phyloP scores from a whole-genome alignment of 1,284 basidiomycete genomes.

The Kwoniella shivajii region DNA sequence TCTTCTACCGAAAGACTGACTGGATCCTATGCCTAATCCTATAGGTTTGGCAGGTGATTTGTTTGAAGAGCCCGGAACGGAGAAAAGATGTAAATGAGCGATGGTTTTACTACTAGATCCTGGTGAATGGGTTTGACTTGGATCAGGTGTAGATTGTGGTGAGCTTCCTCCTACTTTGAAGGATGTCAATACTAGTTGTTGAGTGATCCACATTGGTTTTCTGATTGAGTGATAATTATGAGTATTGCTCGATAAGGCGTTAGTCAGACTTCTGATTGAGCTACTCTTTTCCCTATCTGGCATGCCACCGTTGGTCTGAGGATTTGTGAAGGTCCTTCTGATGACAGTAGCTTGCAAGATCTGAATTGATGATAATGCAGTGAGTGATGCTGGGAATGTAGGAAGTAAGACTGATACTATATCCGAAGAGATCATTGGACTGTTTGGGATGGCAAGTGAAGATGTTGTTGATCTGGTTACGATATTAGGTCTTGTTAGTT shows the following conservation, averaged over 20 bases:
- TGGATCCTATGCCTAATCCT: conserved; percentile 9
- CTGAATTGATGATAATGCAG: conserved; percentile 32
- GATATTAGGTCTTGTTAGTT: neutral
- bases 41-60: conserved; percentile 5
- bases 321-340: conserved; percentile 3
- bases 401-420: conserved; percentile 30
- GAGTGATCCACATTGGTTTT: conserved; percentile 23
- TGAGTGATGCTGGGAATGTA: conserved; percentile 28
- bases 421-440: conserved; percentile 6
- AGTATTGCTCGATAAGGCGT: conserved; percentile 1
- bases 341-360: conserved; percentile 34
- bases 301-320: neutral
- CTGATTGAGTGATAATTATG: neutral
- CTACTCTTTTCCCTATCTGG: conserved; percentile 13
- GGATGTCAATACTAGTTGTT: conserved; percentile 26
- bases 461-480: neutral
- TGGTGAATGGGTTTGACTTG: neutral
- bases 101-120: conserved; percentile 12
- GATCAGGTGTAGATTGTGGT: conserved; percentile 12
- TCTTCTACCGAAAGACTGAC: conserved; percentile 7
- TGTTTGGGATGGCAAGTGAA: conserved; percentile 1
- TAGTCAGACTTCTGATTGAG: conserved; percentile 11
- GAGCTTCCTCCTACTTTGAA: conserved; percentile 23
- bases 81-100: conserved; percentile 28
- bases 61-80: conserved; percentile 1